phyloP scores from a whole-genome alignment of 2,329 filamentous ascomycete species.

The Cytospora schulzeri region DNA sequence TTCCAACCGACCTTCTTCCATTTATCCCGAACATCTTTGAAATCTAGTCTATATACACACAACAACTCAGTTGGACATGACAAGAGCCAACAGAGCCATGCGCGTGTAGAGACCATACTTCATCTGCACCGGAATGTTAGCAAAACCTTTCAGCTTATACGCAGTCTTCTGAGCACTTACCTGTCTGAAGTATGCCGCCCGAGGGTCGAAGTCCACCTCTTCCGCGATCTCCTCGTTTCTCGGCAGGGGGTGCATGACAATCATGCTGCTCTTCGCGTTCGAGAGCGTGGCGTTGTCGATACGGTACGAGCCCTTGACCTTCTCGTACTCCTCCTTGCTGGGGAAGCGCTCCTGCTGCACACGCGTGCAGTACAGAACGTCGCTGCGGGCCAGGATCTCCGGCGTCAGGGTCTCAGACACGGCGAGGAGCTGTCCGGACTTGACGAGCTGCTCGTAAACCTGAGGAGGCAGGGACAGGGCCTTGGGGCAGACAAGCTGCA shows the following conservation, averaged over 20 bases:
- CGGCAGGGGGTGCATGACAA: conserved; percentile 93
- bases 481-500: conserved; percentile 87
- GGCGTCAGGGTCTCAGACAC: conserved; percentile 81
- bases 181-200: conserved; percentile 98
- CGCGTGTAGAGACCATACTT: conserved; percentile 95
- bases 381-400: conserved; percentile 81
- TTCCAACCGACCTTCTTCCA: not conserved
- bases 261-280: conserved; percentile 88
- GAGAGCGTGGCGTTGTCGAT: conserved; percentile 90
- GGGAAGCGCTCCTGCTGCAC: conserved; percentile 96
- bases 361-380: conserved; percentile 95
- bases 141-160: conserved; percentile 43
- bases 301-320: conserved; percentile 83
- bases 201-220: conserved; percentile 96
- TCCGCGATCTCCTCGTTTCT: conserved; percentile 91
- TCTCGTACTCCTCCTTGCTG: conserved; percentile 78
- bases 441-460: conserved; percentile 71
- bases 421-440: conserved; percentile 73
- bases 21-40: not conserved
- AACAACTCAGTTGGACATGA: conserved; percentile 62
- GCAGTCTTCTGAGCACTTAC: conserved; percentile 73
- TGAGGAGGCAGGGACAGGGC: conserved; percentile 75
- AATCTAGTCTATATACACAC: conserved; percentile 23
- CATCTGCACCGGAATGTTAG: conserved; percentile 63
- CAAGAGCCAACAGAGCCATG: conserved; percentile 94